A percentile compares a stretch with the other conserved stretches of the same genome.
Conservation (phyloP, 2,329 filamentous ascomycete species). For the Penicillium brasilianum region DNA sequence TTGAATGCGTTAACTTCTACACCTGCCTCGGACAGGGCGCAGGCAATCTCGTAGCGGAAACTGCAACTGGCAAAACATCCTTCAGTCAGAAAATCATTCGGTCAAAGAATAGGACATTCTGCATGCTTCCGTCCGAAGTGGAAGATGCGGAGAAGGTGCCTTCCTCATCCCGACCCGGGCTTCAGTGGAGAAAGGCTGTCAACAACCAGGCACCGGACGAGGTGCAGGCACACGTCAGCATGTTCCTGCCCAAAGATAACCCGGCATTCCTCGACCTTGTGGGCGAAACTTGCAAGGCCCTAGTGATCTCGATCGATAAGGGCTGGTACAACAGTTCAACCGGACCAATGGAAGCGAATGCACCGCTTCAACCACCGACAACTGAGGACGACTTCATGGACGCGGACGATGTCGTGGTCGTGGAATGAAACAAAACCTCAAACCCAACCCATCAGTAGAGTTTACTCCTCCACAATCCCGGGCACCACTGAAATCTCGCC, state of each 20-base stretch:
- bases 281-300: constrained; percentile 43
- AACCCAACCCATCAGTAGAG: background rate
- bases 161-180: constrained; percentile 45
- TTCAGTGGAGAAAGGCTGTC: constrained; percentile 69
- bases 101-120: constrained; percentile 78
- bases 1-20: constrained; percentile 87
- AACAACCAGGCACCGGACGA: constrained; percentile 84
- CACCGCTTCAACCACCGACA: constrained; percentile 23
- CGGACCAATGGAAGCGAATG: constrained; percentile 26
- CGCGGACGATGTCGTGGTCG: constrained; percentile 42
- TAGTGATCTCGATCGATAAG: constrained; percentile 48
- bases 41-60: constrained; percentile 35
- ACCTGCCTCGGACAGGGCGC: constrained; percentile 78
- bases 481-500: background rate
- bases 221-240: constrained; percentile 72
- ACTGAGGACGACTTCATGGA: constrained; percentile 38
- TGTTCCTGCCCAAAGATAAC: constrained; percentile 53
- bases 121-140: constrained; percentile 71
- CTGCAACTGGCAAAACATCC: constrained; percentile 30
- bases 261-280: constrained; percentile 50
- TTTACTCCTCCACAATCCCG: constrained; percentile 7
- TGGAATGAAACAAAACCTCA: constrained; percentile 31
- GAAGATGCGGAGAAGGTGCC: constrained; percentile 34
- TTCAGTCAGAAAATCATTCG: constrained; percentile 47
- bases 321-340: constrained; percentile 45